These are phyloP conservation scores for Fusarium pseudocircinatum DNA, from an alignment of 2,329 filamentous ascomycete genomes.

Conservation along the genomic window DNA sequence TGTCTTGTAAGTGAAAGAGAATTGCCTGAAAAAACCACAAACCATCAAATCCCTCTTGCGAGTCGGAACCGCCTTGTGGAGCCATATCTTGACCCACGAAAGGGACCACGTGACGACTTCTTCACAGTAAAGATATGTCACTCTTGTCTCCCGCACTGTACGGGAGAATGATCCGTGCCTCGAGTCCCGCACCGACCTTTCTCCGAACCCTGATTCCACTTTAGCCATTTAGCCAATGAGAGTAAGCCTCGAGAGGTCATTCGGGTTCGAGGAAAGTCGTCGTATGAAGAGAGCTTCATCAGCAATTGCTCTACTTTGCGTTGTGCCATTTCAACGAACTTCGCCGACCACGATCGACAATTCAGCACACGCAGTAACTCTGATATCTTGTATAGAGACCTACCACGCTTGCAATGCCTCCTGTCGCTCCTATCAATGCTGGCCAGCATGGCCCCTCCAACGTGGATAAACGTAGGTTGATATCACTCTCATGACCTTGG, in stretches of 20 bases:
- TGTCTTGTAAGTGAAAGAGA: constrained; percentile 11
- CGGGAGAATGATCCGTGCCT: constrained; percentile 22
- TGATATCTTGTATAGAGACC: neutral
- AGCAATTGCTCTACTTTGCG: constrained; percentile 21
- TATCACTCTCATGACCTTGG: constrained; percentile 7
- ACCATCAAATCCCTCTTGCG: constrained; percentile 40
- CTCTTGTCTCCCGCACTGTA: constrained; percentile 5
- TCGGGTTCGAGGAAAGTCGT: constrained; percentile 26
- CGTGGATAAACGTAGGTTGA: constrained; percentile 62
- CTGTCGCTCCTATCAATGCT: constrained; percentile 52
- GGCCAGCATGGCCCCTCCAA: constrained; percentile 61
- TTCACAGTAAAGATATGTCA: constrained; percentile 39
- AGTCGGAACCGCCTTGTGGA: constrained; percentile 39
- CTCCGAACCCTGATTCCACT: constrained; percentile 31
- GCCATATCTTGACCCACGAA: constrained; percentile 44
- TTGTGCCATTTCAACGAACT: neutral
- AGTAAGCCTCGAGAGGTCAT: constrained; percentile 17
- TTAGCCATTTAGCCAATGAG: constrained; percentile 41
- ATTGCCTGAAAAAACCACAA: constrained; percentile 26
- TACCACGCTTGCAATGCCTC: constrained; percentile 49
- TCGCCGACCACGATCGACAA: neutral
- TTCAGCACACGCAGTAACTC: neutral
- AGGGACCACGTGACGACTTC: constrained; percentile 48
- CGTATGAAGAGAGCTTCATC: constrained; percentile 32
- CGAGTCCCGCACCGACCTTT: constrained; percentile 39